Conservation (phyloP, 441 rosid genomes). For the Biscutella laevigata region DNA sequence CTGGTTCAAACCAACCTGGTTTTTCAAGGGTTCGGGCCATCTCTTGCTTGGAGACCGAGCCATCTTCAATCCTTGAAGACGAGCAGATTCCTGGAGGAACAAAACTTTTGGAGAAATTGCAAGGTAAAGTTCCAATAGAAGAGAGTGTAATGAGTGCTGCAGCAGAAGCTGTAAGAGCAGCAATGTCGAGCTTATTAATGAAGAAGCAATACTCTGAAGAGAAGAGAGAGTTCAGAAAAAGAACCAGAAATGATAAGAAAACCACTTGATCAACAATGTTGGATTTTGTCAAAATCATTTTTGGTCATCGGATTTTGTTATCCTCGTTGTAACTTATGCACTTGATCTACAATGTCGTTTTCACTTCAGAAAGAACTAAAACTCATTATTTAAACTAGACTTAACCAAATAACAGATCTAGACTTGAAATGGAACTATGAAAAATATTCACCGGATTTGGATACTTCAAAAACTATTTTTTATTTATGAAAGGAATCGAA, state of each 20-base stretch:
- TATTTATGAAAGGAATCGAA: too few relatives aligned
- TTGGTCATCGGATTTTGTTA: neutral
- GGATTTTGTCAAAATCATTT: neutral
- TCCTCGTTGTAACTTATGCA: too few relatives aligned
- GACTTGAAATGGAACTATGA: too few relatives aligned
- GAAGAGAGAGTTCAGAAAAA: constrained; percentile 73
- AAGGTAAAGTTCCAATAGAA: constrained; percentile 53
- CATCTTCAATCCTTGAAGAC: constrained; percentile 31
- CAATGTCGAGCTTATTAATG: constrained; percentile 66
- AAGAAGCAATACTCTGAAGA: constrained; percentile 80
- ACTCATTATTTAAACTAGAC: too few relatives aligned
- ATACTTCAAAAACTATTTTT: too few relatives aligned
- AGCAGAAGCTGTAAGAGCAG: constrained; percentile 62
- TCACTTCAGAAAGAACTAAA: too few relatives aligned
- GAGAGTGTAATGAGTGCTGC: constrained; percentile 54
- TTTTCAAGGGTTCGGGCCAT: constrained; percentile 50
- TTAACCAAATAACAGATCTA: too few relatives aligned
- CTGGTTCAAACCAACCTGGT: constrained; percentile 40
- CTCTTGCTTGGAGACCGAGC: constrained; percentile 32
- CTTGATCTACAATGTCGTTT: too few relatives aligned
- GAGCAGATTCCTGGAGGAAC: constrained; percentile 53
- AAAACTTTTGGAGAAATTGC: constrained; percentile 62
- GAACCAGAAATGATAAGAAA: constrained; percentile 76
- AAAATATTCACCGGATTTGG: too few relatives aligned
- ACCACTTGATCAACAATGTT: constrained; percentile 29